Evolutionary conservation across 2,329 filamentous ascomycete genomes (phyloP).

Genomic region (Claviceps capensis): DNA sequence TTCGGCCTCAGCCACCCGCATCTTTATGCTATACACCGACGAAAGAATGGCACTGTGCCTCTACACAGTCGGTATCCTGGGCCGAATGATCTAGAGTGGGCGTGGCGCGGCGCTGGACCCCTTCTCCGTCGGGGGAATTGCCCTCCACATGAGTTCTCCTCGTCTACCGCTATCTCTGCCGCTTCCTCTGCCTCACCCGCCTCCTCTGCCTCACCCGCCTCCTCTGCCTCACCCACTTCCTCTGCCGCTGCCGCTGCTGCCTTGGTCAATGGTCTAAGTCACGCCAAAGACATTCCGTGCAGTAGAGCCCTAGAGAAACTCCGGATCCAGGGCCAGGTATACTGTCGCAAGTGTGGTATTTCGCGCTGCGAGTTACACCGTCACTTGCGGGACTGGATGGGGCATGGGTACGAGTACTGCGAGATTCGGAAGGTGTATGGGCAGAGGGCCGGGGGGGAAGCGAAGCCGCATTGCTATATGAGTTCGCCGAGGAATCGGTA

Average conservation of each 20-base stretch:
- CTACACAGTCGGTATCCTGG: constrained; percentile 43
- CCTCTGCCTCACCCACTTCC: too few relatives aligned
- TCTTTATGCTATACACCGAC: constrained; percentile 45
- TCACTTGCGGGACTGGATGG: constrained; percentile 48
- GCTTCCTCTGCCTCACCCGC: too few relatives aligned
- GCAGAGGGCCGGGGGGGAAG: constrained; percentile 28
- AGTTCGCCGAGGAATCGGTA: constrained; percentile 45
- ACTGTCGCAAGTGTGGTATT: constrained; percentile 48
- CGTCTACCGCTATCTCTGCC: not conserved
- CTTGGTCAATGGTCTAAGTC: too few relatives aligned
- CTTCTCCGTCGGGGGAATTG: constrained; percentile 18
- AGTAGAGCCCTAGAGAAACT: constrained; percentile 27
- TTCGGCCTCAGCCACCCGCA: constrained; percentile 44
- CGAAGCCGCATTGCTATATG: constrained; percentile 41
- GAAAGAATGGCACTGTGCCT: constrained; percentile 41
- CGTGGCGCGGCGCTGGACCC: constrained; percentile 42
- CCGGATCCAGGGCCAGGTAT: constrained; percentile 43
- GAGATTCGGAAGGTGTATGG: constrained; percentile 45
- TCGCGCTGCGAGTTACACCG: constrained; percentile 49
- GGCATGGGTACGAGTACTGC: constrained; percentile 43
- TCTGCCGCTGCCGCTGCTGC: not conserved
- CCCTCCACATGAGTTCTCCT: not conserved
- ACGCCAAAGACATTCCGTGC: too few relatives aligned
- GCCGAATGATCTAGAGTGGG: constrained; percentile 50
- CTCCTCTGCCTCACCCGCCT: too few relatives aligned